Conservation (phyloP, 1,284 basidiomycete species). For the Wallemia mellicola region DNA sequence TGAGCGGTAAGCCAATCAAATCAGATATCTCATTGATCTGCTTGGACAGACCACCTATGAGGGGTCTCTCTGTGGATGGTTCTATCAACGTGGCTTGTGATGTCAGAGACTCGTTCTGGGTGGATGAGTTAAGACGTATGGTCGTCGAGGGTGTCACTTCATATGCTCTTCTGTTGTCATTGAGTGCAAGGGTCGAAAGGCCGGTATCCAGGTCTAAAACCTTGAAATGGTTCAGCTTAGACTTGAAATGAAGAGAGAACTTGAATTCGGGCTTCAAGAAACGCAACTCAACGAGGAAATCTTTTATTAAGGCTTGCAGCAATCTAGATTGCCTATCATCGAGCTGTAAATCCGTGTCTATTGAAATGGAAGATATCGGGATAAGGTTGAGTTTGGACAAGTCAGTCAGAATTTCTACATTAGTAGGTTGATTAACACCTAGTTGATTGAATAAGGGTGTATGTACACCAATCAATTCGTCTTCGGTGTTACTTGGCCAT, state of each 20-base stretch:
- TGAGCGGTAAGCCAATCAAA: conserved; percentile 80
- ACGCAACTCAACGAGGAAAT: background rate
- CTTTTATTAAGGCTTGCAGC: background rate
- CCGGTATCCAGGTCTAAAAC: background rate
- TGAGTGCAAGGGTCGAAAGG: background rate
- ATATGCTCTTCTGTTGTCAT: background rate
- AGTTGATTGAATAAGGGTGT: background rate
- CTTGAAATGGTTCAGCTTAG: background rate
- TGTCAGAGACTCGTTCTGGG: background rate
- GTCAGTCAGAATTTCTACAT: too few relatives aligned
- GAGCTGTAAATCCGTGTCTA: background rate
- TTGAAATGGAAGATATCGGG: background rate
- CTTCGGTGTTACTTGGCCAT: background rate
- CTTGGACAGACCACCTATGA: conserved; percentile 59
- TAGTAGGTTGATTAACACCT: too few relatives aligned
- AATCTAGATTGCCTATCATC: background rate
- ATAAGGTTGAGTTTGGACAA: background rate
- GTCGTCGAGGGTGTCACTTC: background rate
- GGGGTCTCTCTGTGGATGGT: conserved; percentile 10
- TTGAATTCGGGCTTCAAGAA: background rate
- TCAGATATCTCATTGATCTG: conserved; percentile 73
- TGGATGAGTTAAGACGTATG: background rate
- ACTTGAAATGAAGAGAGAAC: background rate
- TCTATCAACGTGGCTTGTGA: background rate
- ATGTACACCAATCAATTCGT: background rate